phyloP scores from a whole-genome alignment of 2,329 filamentous ascomycete species.

The Tolypocladium cylindrosporum region DNA sequence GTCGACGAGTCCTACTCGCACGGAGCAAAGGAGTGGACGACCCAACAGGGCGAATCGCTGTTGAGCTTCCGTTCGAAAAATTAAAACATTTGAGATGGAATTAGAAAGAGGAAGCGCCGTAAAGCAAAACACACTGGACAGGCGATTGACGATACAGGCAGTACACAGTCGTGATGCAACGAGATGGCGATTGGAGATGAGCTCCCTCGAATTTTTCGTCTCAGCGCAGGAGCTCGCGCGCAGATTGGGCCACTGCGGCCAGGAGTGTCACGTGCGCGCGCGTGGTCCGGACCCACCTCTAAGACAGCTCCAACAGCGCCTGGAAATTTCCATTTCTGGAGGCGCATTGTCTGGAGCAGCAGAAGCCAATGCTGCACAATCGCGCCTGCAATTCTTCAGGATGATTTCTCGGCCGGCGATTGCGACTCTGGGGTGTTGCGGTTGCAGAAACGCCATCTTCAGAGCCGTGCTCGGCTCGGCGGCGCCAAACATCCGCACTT shows the following conservation, averaged over 20 bases:
- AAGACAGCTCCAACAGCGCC: background rate
- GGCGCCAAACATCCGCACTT: conserved; percentile 11
- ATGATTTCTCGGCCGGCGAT: conserved; percentile 21
- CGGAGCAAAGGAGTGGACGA: background rate
- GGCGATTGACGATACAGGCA: background rate
- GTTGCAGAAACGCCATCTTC: conserved; percentile 19
- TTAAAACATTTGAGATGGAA: conserved; percentile 13
- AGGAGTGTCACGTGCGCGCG: conserved; percentile 6
- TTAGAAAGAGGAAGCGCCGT: background rate
- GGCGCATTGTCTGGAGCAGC: background rate
- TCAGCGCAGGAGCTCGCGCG: background rate
- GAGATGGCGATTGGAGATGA: conserved; percentile 5
- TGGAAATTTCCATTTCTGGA: background rate
- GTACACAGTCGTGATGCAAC: background rate
- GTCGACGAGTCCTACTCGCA: background rate
- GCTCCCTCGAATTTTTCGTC: conserved; percentile 18
- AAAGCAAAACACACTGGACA: conserved; percentile 1
- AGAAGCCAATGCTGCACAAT: background rate
- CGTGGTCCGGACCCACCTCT: background rate
- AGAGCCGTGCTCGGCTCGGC: conserved; percentile 16
- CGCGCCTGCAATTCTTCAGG: background rate
- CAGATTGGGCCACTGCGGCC: conserved; percentile 3
- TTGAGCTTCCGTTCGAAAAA: conserved; percentile 1
- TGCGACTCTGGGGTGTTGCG: conserved; percentile 18
- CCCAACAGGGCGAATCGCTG: conserved; percentile 1